Conservation (phyloP, 2,329 filamentous ascomycete species). For the Ilyonectria robusta region DNA sequence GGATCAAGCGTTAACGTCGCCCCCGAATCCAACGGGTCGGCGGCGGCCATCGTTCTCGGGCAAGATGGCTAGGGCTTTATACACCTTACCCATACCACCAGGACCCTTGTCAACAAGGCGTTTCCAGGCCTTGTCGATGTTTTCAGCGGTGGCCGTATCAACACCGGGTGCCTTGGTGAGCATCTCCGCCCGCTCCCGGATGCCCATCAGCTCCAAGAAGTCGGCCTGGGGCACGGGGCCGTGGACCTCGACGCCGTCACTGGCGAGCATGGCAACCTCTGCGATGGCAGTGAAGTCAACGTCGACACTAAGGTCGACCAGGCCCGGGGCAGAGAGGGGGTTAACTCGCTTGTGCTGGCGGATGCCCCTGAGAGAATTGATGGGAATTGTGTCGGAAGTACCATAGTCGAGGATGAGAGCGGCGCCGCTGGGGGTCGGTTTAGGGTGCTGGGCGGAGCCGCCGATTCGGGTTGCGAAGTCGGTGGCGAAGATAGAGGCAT, state of each 20-base stretch:
- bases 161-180: conserved; percentile 66
- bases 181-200: conserved; percentile 80
- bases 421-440: conserved; percentile 79
- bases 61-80: conserved; percentile 92
- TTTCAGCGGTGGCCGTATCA: conserved; percentile 64
- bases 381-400: conserved; percentile 80
- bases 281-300: conserved; percentile 93
- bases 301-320: conserved; percentile 91
- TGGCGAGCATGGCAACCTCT: conserved; percentile 83
- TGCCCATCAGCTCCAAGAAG: conserved; percentile 87
- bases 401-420: conserved; percentile 98
- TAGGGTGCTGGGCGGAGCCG: conserved; percentile 69
- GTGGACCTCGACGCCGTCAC: conserved; percentile 88
- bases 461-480: conserved; percentile 91
- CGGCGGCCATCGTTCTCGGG: conserved; percentile 83
- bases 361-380: conserved; percentile 93
- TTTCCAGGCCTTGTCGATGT: conserved; percentile 82
- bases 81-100: conserved; percentile 92
- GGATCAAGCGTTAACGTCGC: conserved; percentile 62
- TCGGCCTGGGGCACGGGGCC: conserved; percentile 89
- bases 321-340: conserved; percentile 84
- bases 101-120: conserved; percentile 86
- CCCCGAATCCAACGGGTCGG: conserved; percentile 92
- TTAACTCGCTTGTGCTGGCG: conserved; percentile 81
- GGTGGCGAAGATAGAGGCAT: conserved; percentile 82